Base-by-base conservation (phyloP, 2,329 filamentous ascomycete genomes). In the Xylaria sp. region DNA sequence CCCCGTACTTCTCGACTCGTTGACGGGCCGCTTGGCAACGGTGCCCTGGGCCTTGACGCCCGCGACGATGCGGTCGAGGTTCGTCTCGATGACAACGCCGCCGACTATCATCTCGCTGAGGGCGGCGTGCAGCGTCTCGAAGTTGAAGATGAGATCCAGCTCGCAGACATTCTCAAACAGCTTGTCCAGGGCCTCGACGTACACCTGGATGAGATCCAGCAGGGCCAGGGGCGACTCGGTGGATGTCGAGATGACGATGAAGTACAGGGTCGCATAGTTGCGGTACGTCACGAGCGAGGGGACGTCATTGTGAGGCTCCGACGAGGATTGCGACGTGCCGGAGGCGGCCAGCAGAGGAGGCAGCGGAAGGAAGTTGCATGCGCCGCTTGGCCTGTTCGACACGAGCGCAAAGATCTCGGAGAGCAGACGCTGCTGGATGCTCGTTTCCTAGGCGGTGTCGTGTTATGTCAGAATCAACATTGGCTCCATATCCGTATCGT, bases 101-200 rank as follows among this genome's bases (percentile, higher is more conserved):
- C 95, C 95, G 17, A 97, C 93, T 65, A 98, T 92, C 93, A 98
- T 97, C 85, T 98, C 95, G 66, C 90, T 90, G 10, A 98, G 84
- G 17, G 94, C 90, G 9, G 95, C 92, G 83, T 99, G 96, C 76
- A 99, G 85, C 17, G 94, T 97, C 86, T 99, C 96, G 76, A 97
- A 99, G 79, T 98, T 98, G 84, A 99, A 99, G 80, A 99, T 99
- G 74, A 99, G 87, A 80, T 99, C 94, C 65, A 99, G 85, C 84
- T 99, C 96, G 86, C 96, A 99, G 10, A 99, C 96, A 79, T 99
- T 97, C 83, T 98, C 96, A 79, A 99, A 99, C 48, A 99, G 86
- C 72, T 93, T 90, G 80, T 99, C 96, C 42, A 99, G 87, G 0
- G 95, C 91, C 81, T 99, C 96, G 71, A 99, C 96, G 77, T 97